A percentile compares a stretch with the other conserved stretches of the same genome.
Conservation (phyloP, 306 rosid species). For the Hippophae gyantsensis region DNA sequence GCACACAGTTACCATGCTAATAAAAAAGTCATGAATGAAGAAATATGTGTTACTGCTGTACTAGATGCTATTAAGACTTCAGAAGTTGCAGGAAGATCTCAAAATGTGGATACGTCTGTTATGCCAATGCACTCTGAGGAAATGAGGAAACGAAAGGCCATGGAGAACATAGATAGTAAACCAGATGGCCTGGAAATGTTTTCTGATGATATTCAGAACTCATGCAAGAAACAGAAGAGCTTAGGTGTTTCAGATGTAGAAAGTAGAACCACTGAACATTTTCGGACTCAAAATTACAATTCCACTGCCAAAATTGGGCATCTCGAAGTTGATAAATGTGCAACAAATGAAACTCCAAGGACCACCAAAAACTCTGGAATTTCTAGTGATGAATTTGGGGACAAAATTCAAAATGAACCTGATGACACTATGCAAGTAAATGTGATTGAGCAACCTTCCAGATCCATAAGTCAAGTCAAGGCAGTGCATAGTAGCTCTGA, state of each 20-base stretch:
- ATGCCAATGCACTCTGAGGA: slow-evolving; percentile 18
- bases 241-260: slow-evolving; percentile 36
- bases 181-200: slow-evolving; percentile 22
- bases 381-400: slow-evolving; percentile 29
- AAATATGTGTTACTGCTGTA: slow-evolving; percentile 17
- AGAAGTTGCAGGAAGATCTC: slow-evolving; percentile 18
- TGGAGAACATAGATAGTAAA: slow-evolving; percentile 26
- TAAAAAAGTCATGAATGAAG: slow-evolving; percentile 21
- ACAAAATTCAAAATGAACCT: slow-evolving; percentile 25
- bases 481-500: slow-evolving; percentile 31
- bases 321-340: slow-evolving; percentile 14
- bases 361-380: slow-evolving; percentile 25
- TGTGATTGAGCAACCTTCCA: slow-evolving; percentile 27
- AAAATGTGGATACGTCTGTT: slow-evolving; percentile 36
- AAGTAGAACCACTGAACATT: slow-evolving; percentile 29
- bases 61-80: slow-evolving; percentile 29
- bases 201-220: slow-evolving; percentile 35
- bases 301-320: slow-evolving; percentile 15
- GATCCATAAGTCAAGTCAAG: slow-evolving; percentile 30
- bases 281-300: slow-evolving; percentile 23
- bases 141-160: slow-evolving; percentile 45
- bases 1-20: slow-evolving; percentile 27
- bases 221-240: slow-evolving; percentile 56
- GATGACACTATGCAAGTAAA: slow-evolving; percentile 26
- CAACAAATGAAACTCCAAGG: slow-evolving; percentile 25